Percentiles rank a stretch among this genome's conserved stretches.
These are phyloP conservation scores for Exophiala spinifera DNA, from an alignment of 2,329 filamentous ascomycete genomes.

Conservation along the genomic window DNA sequence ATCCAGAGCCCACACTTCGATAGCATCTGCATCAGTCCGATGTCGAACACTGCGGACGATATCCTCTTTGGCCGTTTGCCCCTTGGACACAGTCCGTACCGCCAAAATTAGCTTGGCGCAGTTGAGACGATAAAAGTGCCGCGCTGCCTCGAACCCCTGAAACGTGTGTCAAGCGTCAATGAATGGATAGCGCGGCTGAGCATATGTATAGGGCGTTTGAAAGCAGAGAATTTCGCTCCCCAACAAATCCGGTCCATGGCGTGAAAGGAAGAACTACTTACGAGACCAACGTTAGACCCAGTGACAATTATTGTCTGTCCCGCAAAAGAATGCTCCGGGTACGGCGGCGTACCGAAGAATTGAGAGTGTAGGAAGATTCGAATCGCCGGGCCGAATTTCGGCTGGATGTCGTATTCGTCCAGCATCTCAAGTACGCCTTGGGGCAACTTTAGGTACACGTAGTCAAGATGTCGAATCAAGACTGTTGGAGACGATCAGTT, in stretches of 20 bases:
- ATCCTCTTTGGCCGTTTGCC: constrained; percentile 42
- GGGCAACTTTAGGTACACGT: too few species aligned
- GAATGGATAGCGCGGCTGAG: too few species aligned
- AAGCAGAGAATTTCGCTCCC: too few species aligned
- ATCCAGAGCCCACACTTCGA: constrained; percentile 49
- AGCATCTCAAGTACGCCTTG: constrained; percentile 5
- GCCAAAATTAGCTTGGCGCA: constrained; percentile 46
- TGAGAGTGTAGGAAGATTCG: constrained; percentile 24
- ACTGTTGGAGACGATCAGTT: too few species aligned
- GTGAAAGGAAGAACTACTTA: too few species aligned
- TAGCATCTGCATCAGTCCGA: constrained; percentile 24
- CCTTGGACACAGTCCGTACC: constrained; percentile 43
- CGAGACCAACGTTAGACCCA: constrained; percentile 47
- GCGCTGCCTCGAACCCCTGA: constrained; percentile 44
- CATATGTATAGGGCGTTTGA: too few species aligned
- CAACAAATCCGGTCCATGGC: too few species aligned
- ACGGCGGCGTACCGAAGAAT: constrained; percentile 21
- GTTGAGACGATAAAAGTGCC: constrained; percentile 41
- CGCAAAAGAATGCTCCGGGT: constrained; percentile 19
- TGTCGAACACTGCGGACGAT: constrained; percentile 37
- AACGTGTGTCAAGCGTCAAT: too few species aligned
- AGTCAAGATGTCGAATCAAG: too few species aligned
- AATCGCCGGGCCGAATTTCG: constrained; percentile 1
- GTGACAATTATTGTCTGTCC: constrained; percentile 47
- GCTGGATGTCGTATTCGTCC: constrained; percentile 15